These are phyloP conservation scores for Zygosaccharomyces lentus DNA, from an alignment of 805 yeast species.

Conservation along the genomic window DNA sequence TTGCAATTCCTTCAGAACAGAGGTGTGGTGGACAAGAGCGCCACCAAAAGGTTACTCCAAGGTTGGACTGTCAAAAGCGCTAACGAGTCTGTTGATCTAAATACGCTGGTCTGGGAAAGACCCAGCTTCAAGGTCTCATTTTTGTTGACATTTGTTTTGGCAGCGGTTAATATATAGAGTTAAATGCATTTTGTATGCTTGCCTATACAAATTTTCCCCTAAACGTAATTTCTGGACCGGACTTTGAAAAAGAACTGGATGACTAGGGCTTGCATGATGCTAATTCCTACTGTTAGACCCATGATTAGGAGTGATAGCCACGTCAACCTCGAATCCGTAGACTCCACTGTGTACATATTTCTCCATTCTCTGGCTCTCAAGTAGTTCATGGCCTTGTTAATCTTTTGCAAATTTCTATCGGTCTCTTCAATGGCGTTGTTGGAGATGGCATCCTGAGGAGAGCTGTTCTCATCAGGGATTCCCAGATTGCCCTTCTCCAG, in stretches of 20 bases:
- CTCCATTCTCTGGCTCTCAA: slow-evolving; percentile 95
- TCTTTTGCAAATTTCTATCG: slow-evolving; percentile 54
- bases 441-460: slow-evolving; percentile 48
- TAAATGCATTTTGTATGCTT: slow-evolving; percentile 1
- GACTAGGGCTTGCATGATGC: slow-evolving; percentile 69
- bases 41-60: slow-evolving; percentile 15
- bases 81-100: slow-evolving; percentile 20
- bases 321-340: slow-evolving; percentile 73
- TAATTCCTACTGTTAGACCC: slow-evolving; percentile 69
- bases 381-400: slow-evolving; percentile 65
- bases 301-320: slow-evolving; percentile 73
- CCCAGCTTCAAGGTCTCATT: slow-evolving; percentile 28
- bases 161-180: slow-evolving; percentile 24
- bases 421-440: slow-evolving; percentile 53
- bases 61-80: slow-evolving; percentile 22
- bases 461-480: slow-evolving; percentile 41
- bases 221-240: slow-evolving; percentile 41
- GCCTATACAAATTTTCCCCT: slow-evolving; percentile 6
- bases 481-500: slow-evolving; percentile 38
- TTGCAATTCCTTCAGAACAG: slow-evolving; percentile 29
- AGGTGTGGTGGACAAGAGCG: slow-evolving; percentile 21
- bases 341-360: slow-evolving; percentile 85
- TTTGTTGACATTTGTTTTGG: slow-evolving; percentile 22
- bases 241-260: slow-evolving; percentile 75
- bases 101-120: slow-evolving; percentile 20